Evolutionary conservation across 2,329 filamentous ascomycete species (phyloP).

Genomic region (Myriosclerotinia scirpicola): DNA sequence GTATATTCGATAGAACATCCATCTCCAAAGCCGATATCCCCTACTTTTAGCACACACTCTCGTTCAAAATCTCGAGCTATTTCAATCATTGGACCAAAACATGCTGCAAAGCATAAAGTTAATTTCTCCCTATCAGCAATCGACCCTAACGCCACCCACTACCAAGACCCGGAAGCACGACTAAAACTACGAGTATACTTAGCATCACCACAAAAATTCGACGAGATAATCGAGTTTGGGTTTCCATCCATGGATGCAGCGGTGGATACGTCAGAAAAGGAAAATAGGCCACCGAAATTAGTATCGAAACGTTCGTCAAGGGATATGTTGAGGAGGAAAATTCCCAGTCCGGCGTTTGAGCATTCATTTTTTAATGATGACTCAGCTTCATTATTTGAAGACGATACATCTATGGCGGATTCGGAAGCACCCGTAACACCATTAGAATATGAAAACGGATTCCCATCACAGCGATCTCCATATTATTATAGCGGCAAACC

Average conservation of each 20-base stretch:
- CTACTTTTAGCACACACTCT: slow-evolving; percentile 31
- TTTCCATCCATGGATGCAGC: slow-evolving; percentile 66
- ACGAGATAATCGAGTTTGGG: slow-evolving; percentile 91
- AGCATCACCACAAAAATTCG: slow-evolving; percentile 89
- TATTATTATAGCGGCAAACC: slow-evolving; percentile 36
- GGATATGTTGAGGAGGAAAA: slow-evolving; percentile 36
- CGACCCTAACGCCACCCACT: slow-evolving; percentile 75
- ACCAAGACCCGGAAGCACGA: slow-evolving; percentile 85
- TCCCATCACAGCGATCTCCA: slow-evolving; percentile 35
- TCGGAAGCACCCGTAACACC: slow-evolving; percentile 52
- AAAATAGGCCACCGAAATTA: slow-evolving; percentile 35
- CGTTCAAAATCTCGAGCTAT: slow-evolving; percentile 55
- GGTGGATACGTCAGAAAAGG: slow-evolving; percentile 41
- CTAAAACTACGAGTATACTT: slow-evolving; percentile 83
- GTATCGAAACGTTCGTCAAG: slow-evolving; percentile 26
- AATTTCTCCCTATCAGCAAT: slow-evolving; percentile 50
- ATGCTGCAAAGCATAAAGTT: slow-evolving; percentile 36
- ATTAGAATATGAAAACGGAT: slow-evolving; percentile 34
- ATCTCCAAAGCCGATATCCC: slow-evolving; percentile 35
- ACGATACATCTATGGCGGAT: slow-evolving; percentile 55
- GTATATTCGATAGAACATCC: slow-evolving; percentile 41
- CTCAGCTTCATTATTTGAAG: slow-evolving; percentile 54
- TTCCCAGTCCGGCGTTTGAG: slow-evolving; percentile 49
- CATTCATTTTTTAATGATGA: slow-evolving; percentile 61
- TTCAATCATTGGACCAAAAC: slow-evolving; percentile 48